A percentile compares a stretch with the other conserved stretches of the same genome.
phyloP scores from a whole-genome alignment of 192 early-diverging fungal species.

The Podila verticillata region DNA sequence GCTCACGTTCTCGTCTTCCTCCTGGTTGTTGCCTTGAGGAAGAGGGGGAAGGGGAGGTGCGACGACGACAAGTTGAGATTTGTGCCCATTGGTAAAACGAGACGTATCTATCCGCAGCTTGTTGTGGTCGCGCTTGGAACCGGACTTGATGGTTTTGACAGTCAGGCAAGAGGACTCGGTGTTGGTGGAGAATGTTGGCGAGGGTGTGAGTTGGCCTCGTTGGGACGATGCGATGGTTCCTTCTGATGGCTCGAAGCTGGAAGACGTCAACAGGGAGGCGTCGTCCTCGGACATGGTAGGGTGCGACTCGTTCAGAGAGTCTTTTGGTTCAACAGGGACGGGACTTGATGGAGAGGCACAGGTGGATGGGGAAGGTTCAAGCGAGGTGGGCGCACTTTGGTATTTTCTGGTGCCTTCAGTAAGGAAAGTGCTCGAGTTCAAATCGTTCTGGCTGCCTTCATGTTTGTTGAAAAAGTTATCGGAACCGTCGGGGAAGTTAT shows the following conservation, averaged over 20 bases:
- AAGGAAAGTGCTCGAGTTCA: no score
- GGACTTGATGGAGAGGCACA: no score
- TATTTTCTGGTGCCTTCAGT: no score
- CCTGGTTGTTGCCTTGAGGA: neutral
- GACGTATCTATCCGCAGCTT: neutral
- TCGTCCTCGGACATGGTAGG: constrained; percentile 27
- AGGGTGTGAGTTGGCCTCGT: neutral
- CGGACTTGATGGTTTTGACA: neutral
- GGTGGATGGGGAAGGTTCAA: no score
- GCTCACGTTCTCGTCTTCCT: neutral
- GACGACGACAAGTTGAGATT: neutral
- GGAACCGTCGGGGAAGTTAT: no score
- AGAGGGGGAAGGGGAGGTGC: neutral
- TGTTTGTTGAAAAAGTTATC: no score
- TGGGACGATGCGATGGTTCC: neutral
- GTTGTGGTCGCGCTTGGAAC: neutral
- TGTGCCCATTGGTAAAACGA: neutral
- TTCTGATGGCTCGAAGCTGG: neutral
- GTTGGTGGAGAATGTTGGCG: neutral
- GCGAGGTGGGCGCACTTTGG: no score
- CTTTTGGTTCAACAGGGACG: no score
- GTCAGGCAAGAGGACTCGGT: neutral
- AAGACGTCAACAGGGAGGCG: neutral
- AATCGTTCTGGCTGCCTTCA: no score
- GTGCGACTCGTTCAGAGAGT: neutral